Evolutionary conservation across 2,329 filamentous ascomycete genomes (phyloP).

Genomic region (Emericellopsis cladophorae): DNA sequence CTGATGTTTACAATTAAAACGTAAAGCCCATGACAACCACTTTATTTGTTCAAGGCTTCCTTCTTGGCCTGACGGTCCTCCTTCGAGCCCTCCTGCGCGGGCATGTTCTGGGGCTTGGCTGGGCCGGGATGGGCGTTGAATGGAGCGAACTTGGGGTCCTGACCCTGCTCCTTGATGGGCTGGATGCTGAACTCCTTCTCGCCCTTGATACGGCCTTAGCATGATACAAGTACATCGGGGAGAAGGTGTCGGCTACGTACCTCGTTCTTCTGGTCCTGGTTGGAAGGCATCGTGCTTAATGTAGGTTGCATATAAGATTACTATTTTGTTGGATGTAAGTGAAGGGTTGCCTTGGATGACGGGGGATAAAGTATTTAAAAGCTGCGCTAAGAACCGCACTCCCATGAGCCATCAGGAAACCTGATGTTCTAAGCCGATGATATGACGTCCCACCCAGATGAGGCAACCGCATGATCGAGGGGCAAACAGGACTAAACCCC

Average conservation of each 20-base stretch:
- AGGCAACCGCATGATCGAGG: too few species aligned
- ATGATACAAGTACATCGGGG: neutral
- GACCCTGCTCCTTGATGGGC: conserved; percentile 27
- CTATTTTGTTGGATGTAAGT: neutral
- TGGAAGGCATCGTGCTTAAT: conserved; percentile 1
- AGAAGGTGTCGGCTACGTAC: neutral
- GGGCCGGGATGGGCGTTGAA: conserved; percentile 46
- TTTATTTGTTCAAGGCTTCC: conserved; percentile 49
- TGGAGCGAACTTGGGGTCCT: conserved; percentile 34
- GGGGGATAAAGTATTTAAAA: too few species aligned
- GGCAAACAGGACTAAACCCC: too few species aligned
- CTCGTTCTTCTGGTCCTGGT: conserved; percentile 2
- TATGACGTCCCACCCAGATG: too few species aligned
- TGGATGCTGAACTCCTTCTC: conserved; percentile 33
- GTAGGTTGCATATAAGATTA: neutral
- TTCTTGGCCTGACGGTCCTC: conserved; percentile 56
- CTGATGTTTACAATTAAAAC: too few species aligned
- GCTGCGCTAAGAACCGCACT: too few species aligned
- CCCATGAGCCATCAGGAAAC: too few species aligned
- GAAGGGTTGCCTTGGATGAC: too few species aligned
- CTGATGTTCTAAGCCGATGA: too few species aligned
- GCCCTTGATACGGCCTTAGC: conserved; percentile 9
- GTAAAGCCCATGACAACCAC: too few species aligned
- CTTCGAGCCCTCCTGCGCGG: conserved; percentile 46
- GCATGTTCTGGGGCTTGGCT: conserved; percentile 39